Base-by-base conservation (phyloP, 768 basidiomycete species). In the Obba rivulosa region DNA sequence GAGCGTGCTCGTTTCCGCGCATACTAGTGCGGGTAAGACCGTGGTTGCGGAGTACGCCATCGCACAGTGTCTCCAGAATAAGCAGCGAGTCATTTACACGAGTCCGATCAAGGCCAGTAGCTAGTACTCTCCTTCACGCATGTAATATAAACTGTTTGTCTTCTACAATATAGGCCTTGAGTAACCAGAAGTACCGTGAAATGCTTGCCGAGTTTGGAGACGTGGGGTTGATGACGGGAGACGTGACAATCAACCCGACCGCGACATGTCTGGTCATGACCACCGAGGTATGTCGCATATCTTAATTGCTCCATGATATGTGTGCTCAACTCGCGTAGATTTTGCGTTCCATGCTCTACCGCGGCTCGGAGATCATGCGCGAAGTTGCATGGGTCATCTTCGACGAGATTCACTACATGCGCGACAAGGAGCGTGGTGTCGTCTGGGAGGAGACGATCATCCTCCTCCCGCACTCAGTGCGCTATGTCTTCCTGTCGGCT, bases 341-440 rank as follows among this genome's bases (percentile, higher is more conserved):
- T 83, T 66, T 99, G 44, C 84, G 96, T 17, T 97, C 94, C 4
- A 99, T 99, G 95, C 72, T 99, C 22, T 99, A 99, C 63, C 85
- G 96, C 46, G 96, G 96, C 34, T 97, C 93, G 3, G 96, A 99
- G 71, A 87, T 99, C 56, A 94, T 98, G 88, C 89, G 96, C 48
- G 96, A 99, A 72, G 95, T 99, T n/a, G 93, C 94, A 1, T 99
- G 96, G 96, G 95, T 98, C 48, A 82, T 99, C 55, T 99, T 98
- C 66, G 96, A 99, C 63, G 96, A 99, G 70, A 96, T 99, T 52
- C 96, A 99, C 64, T 99, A 98, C 70, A 99, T 98, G 96, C 86
- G 96, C 52, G 96, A 98, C 73, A 92, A 92, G 61, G 96, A 99
- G 64, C 89, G 96, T 57, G 96, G 96, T 56, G 96, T 99, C 17